Evolutionary conservation across 495 filamentous ascomycete genomes (phyloP).

Genomic region (Filosporella fistucella): DNA sequence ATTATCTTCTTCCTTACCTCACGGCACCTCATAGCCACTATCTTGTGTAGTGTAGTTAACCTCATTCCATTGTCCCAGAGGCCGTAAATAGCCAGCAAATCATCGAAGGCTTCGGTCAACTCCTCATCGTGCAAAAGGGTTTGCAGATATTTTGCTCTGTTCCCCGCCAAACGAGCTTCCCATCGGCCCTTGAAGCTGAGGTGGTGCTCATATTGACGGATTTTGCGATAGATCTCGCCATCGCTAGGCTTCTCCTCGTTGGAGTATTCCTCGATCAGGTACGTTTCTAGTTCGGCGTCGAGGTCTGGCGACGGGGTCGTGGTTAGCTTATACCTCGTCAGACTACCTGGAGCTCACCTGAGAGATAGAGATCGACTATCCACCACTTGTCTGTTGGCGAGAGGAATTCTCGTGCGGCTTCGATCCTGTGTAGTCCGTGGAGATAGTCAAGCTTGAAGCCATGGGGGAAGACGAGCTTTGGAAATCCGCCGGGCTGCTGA

Average conservation of each 20-base stretch:
- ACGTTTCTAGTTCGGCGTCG: constrained; percentile 19
- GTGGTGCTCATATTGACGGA: constrained; percentile 29
- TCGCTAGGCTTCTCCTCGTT: constrained; percentile 31
- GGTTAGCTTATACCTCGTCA: not conserved
- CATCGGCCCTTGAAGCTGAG: not conserved
- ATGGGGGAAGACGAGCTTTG: too few relatives aligned
- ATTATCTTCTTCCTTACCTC: constrained; percentile 6
- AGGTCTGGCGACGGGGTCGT: constrained; percentile 21
- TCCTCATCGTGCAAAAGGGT: not conserved
- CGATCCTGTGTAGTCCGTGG: constrained; percentile 31
- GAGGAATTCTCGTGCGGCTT: constrained; percentile 24
- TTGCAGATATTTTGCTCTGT: not conserved
- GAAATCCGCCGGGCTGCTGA: too few relatives aligned
- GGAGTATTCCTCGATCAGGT: constrained; percentile 30
- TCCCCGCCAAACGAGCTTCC: not conserved
- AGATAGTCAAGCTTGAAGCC: too few relatives aligned
- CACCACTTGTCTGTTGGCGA: constrained; percentile 29
- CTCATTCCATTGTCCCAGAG: constrained; percentile 28
- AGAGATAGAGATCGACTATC: constrained; percentile 23
- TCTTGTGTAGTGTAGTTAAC: constrained; percentile 16
- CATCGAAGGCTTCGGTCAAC: constrained; percentile 17
- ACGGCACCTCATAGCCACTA: constrained; percentile 17
- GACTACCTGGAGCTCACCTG: constrained; percentile 5
- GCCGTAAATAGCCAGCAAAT: constrained; percentile 23
- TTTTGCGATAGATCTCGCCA: constrained; percentile 37